phyloP scores from a whole-genome alignment of 2,329 filamentous ascomycete genomes.

The Fusarium lyarnte region DNA sequence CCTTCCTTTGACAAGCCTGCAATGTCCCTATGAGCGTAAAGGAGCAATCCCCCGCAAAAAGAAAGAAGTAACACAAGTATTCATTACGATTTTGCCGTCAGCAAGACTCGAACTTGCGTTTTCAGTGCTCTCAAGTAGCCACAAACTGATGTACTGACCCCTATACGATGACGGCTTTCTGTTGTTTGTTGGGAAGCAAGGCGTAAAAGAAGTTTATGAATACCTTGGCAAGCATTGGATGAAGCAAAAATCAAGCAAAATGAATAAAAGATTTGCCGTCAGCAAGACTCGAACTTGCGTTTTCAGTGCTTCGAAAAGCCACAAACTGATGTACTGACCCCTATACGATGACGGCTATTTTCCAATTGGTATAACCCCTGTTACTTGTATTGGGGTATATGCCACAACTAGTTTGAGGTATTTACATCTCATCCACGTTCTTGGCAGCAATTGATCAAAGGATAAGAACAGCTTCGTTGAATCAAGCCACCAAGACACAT shows the following conservation, averaged over 20 bases:
- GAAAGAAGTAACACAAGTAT: not conserved
- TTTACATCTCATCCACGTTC: too few species aligned
- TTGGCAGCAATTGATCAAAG: not conserved
- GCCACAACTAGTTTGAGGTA: accelerated
- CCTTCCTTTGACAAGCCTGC: not conserved
- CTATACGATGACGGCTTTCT: conserved; percentile 16
- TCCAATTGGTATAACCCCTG: not conserved
- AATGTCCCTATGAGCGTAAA: not conserved
- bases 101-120: conserved; percentile 22
- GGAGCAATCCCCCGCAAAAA: not conserved
- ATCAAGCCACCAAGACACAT: not conserved
- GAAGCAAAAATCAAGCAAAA: not conserved
- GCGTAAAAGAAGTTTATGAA: not conserved
- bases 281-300: conserved; percentile 46
- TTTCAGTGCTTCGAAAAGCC: conserved; percentile 43
- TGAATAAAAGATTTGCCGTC: conserved; percentile 27
- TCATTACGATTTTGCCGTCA: not conserved
- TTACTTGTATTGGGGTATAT: conserved; percentile 1
- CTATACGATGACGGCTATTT: conserved; percentile 43
- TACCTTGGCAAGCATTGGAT: not conserved
- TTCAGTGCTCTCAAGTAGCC: conserved; percentile 10
- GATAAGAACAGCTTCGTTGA: not conserved
- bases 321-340: conserved; percentile 47
- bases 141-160: conserved; percentile 20
- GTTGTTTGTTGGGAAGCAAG: not conserved